A percentile compares a stretch with the other conserved stretches of the same genome.
Evolutionary conservation across 2,329 filamentous ascomycete species (phyloP).

Genomic region (Cryphonectria radicalis): DNA sequence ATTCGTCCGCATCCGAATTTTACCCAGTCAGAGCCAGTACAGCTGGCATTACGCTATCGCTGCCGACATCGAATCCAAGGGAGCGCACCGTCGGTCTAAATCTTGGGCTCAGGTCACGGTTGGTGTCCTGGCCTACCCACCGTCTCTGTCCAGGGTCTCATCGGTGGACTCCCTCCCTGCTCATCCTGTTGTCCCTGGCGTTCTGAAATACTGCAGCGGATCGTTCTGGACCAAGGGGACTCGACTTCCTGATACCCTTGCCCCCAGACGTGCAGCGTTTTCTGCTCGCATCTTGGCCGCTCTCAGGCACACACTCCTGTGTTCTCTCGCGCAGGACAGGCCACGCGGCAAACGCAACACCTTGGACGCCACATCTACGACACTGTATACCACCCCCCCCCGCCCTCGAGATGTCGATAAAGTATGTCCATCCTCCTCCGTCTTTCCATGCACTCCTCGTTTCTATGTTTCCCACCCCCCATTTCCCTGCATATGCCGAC

Average conservation of each 20-base stretch:
- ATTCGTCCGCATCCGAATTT: neutral
- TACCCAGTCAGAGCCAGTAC: neutral
- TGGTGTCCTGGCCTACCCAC: neutral
- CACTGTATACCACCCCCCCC: constrained; percentile 26
- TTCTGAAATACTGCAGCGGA: neutral
- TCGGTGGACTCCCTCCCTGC: neutral
- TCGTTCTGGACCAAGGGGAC: neutral
- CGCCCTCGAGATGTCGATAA: constrained; percentile 56
- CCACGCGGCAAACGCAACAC: neutral
- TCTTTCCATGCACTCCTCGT: constrained; percentile 11
- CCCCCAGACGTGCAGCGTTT: neutral
- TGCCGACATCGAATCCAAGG: neutral
- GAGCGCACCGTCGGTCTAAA: neutral
- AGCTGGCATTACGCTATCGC: neutral
- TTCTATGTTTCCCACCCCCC: constrained; percentile 16
- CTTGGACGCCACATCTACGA: constrained; percentile 6
- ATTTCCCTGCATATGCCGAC: constrained; percentile 17
- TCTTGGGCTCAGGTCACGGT: neutral
- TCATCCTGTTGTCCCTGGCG: neutral
- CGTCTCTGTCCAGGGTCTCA: neutral
- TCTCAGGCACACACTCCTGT: neutral
- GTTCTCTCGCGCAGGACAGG: neutral
- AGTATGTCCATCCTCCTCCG: constrained; percentile 47
- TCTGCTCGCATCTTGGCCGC: constrained; percentile 8
- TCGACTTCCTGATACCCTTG: neutral